Evolutionary conservation across 257 asterid genomes (phyloP), one percentile per base, ranked within the genome.

Genomic region (Linderniella brevidens): DNA sequence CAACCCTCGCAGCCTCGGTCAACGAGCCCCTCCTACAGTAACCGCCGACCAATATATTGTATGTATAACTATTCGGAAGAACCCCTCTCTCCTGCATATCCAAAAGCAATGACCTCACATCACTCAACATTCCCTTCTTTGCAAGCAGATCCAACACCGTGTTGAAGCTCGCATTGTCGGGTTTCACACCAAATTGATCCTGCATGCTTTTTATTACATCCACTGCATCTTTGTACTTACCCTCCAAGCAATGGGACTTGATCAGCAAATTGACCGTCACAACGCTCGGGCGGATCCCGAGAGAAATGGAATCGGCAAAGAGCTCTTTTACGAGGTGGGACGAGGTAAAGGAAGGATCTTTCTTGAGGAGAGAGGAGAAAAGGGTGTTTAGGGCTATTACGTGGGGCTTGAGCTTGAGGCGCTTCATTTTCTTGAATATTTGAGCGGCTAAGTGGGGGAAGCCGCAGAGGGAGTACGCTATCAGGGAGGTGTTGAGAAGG

Each of bases 401-500:
- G 16, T 75, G 61, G 0, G 87, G 85, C 9, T 58, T 57, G 13
- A 69, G 51, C 37, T 59, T 65, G 2, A 52, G 72, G 39, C 92
- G 81, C 69, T 79, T 86, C 94, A 86, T 82, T 40, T 68, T 73
- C 69, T 86, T 82, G 68, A 86, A 82, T 50, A 86, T 53, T 57
- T 75, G 74, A 0, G 63, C 69, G 1, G 77, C 94, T 11, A 75
- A 77, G 58, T 75, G 70, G 46, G 94, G 80, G 49, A 52, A 71
- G 0, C 82, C 77, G 45, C 69, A 64, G 0, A 70, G 67, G 64
- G 86, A 80, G 56, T 86, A 86, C 3, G 87, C 77, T 16, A 61
- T 55, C 17, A 86, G 68, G 50, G 74, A 64, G 32, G 81, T 82
- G 68, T 79, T 64, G 1, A 82, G 38, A 4, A 86, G 75, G 38